Base-by-base conservation (phyloP, 2,329 filamentous ascomycete genomes). In the Fusarium brevicatenulatum region DNA sequence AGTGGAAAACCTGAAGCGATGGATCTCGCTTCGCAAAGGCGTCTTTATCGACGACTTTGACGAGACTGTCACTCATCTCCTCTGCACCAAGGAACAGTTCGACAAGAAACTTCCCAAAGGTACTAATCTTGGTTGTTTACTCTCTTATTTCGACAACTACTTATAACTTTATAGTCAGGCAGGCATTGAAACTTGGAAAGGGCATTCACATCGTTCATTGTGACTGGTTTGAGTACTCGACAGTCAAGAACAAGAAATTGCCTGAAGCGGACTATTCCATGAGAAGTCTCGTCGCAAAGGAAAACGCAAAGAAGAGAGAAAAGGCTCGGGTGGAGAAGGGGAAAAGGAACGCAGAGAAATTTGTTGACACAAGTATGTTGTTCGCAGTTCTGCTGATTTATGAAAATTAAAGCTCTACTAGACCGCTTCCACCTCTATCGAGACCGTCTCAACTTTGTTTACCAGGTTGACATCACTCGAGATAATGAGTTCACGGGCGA, bases 61-160 rank as follows among this genome's bases (percentile, higher is more conserved):
- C 32, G 79, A 84, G 0, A 76, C 83, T 0, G 89, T 92, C 15
- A 97, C 94, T 0, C 94, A 97, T 81, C 83, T 97, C 0, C 86
- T 97, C 28, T 89, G 90, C 60, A 90, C 89, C 0, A 83, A 87
- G 55, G 86, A 90, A 39, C 88, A 91, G 21, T 95, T 90, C 80
- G 86, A 87, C 69, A 81, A 84, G 25, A 80, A 71, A 36, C 76
- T 78, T 11, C 76, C 84, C 2, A 79, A 80, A 66, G 80, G 85
- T 84, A 77, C 34, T 64, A 70, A 28, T 10, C 7, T 5, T 28
- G 28, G 28, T 55, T 47, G 12, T 16, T 23, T 42, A 6, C 15
- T 13, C 19, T 42, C 23, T n/a, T 30, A 4, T 19, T 3, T n/a
- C 5, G 12, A 11, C 25, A 25, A 12, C 34, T 56, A 7, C 46